Evolutionary conservation across 1,139 yeast species (phyloP), one percentile per base, ranked within the genome.

Genomic region (Taphrina deformans): DNA sequence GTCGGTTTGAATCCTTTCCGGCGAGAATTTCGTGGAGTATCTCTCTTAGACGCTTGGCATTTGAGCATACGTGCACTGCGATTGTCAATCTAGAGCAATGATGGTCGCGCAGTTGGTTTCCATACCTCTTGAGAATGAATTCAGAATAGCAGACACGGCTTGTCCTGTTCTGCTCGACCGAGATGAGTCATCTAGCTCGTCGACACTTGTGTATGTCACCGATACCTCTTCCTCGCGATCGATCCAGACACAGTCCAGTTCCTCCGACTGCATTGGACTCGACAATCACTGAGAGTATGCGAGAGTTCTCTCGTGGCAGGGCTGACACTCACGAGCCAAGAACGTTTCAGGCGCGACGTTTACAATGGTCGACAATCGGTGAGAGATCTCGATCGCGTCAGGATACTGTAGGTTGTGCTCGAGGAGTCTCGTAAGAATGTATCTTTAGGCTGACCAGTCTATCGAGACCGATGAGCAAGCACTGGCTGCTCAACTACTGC

Each of bases 191-290:
- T 44, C 27, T 2, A 44, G 27, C n/a, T 44, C 48, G 10, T 7
- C 48, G 6, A 44, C n/a, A 44, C 27, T 21, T 44, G 48, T 21
- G 35, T 48, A 48, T 3, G 35, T 24, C 23, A 12, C 21, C 6
- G 52, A 16, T 2, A 18, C 33, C 26, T 24, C 21, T 10, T 7
- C 6, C 44, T 51, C 44, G 9, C 21, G 27, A 21, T 53, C 58
- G 38, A 53, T 14, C 18, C 38, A 53, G 18, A 53, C 27, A 53
- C 58, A 53, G 23, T 53, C 35, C 21, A 21, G 35, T 12, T n/a
- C 26, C 16, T 53, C 48, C 26, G 33, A 21, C 12, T 1, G 21
- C 58, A 53, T 53, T 18, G 18, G 23, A 18, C 16, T n/a, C 41
- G 18, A n/a, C 41, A n/a, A 2, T 12, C 41, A 1, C 41, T 12